Base-by-base conservation (phyloP, 2,329 filamentous ascomycete species). In the Fusarium anguioides region DNA sequence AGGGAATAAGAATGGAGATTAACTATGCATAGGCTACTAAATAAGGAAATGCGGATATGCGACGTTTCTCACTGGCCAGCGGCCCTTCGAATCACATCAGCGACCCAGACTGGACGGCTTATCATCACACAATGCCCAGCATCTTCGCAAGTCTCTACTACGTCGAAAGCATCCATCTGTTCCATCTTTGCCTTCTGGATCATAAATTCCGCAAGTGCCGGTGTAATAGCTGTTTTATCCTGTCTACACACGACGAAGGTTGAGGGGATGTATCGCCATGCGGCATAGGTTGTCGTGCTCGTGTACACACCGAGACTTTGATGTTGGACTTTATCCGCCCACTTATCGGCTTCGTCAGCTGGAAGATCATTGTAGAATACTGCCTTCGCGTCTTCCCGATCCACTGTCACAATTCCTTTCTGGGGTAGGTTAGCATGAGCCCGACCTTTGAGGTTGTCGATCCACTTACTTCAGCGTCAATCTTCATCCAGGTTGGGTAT, bases 1-100 rank as follows among this genome's bases (percentile, higher is more conserved):
- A 42, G 27, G 46, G 47, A 44, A 33, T 31, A 51, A 51, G 42
- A 24, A 45, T 44, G 48, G 48, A 44, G 37, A 51, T 51, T 45
- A 51, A 17, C 36, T 50, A 17, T 51, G 37, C 20, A 45, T 51
- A 20, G 17, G 14, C 37, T 7, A 31, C 14, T 0, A 33, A 45
- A 45, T 4, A 14, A 17, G 21, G 31, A 37, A 26, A 9, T 18
- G 29, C 24, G 18, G 10, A 8, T 17, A 31, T 23, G 20, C 2
- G n/a, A 8, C 7, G 6, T 33, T 33, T 17, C 31, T n/a, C 9
- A 33, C 15, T 33, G 7, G 31, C 15, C 5, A 2, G 31, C 31
- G 31, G 31, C 31, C 9, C 8, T 33, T 33, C 31, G 15, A 33
- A n/a, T 33, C 31, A 33, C 31, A n/a, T 33, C 31, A n/a, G 31